Base-by-base conservation (phyloP, 768 basidiomycete genomes). In the Lyophyllum atratum region DNA sequence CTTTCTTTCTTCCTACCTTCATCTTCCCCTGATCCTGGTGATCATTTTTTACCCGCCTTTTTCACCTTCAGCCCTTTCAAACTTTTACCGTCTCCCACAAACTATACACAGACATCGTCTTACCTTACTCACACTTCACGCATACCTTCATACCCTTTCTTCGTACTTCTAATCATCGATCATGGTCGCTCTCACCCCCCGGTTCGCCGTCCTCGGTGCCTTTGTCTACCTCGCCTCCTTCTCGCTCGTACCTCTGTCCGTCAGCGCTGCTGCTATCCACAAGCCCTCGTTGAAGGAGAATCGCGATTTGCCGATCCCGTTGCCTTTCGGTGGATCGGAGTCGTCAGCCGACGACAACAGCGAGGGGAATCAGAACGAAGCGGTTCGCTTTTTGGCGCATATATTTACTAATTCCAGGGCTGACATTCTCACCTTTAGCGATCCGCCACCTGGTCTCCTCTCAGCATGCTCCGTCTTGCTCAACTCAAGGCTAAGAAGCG, bases 1-100 rank as follows among this genome's bases (percentile, higher is more conserved):
- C 60, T 63, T 64, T 68, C 72, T 73, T 69, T 61, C 68, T 69
- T 71, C 71, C 63, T 66, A 68, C 71, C 66, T 68, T 64, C 70
- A 70, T 68, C 72, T 61, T 74, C 59, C 60, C 60, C 67, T 66
- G 83, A 76, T 84, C 85, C 85, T 66, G 83, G 84, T 74, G 85
- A 79, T 85, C 81, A 60, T 55, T 62, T 64, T n/a, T 57, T 59
- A 48, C 39, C 31, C 55, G 49, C 52, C 37, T 57, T 64, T 61
- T 60, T 59, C 58, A 52, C 37, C 56, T 58, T 59, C 52, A 58
- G 28, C 31, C 49, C 29, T 34, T 59, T 56, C 11, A 60, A 46
- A 59, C 55, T 51, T 42, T 58, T 29, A 59, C 54, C 25, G 61
- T 66, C 39, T 42, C 54, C 68, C 58, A 64, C 60, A 62, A 57